Base-by-base conservation (phyloP, 2,329 filamentous ascomycete genomes). In the Pseudogymnoascus sp. region DNA sequence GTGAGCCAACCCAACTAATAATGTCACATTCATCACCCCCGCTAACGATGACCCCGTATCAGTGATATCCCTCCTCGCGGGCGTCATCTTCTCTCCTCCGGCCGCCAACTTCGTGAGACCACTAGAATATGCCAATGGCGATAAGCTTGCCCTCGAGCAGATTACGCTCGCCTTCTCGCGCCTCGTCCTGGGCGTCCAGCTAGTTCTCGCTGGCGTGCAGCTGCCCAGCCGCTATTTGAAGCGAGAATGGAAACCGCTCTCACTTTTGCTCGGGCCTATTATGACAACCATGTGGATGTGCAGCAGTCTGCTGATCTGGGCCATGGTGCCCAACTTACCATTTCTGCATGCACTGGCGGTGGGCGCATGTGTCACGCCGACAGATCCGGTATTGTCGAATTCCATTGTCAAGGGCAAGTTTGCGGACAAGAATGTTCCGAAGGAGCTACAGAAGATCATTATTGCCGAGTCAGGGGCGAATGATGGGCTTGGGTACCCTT, bases 381-480 rank as follows among this genome's bases (percentile, higher is more conserved):
- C 92, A 0, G 91, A 96, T 69, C 91, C 92, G 0, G 85, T 96
- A 1, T 76, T 96, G 40, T 93, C 89, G n/a, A 92, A 93, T 66
- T 89, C 89, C 1, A 95, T 96, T 61, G 90, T 96, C 60, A 96
- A 96, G 77, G 91, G 91, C 37, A 91, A 89, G 68, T 96, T 96
- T 71, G 92, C 91, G 1, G 91, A 96, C 71, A 88, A 91, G 68
- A 92, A 96, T 71, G 88, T 96, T 21, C 90, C 91, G 0, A 86
- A 85, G 63, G 83, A 87, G 17, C 78, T 96, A 59, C 90, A 95
- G 76, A 85, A 88, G 65, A 89, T 91, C 68, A 89, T 90, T 70
- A 83, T 88, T 40, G 87, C 66, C 15, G 91, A 96, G 76, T 91
- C 89, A 0, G 91, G 91, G 1, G 88, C 90, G 2, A 96, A 96